phyloP scores from a whole-genome alignment of 2,329 filamentous ascomycete genomes.

The Podosphaera aphanis region DNA sequence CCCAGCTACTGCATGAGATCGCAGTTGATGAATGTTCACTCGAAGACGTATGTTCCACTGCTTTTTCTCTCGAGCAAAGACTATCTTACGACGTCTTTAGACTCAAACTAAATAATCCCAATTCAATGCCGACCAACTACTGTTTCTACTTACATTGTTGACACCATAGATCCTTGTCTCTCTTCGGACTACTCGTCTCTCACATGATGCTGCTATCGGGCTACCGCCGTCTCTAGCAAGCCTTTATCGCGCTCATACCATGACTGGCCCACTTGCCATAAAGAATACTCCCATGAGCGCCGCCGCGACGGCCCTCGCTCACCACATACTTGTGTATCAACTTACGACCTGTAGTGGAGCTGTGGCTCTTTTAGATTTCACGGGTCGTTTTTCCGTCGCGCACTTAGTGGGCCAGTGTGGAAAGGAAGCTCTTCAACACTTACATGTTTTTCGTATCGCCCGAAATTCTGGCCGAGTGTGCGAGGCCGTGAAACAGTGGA shows the following conservation, averaged over 20 bases:
- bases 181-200: neutral
- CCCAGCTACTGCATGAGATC: conserved; percentile 21
- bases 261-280: conserved; percentile 19
- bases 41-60: conserved; percentile 27
- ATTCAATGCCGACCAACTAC: neutral
- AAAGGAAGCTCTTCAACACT: conserved; percentile 9
- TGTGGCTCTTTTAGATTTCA: conserved; percentile 30
- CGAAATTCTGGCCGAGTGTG: conserved; percentile 7
- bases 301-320: conserved; percentile 26
- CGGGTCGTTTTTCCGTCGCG: conserved; percentile 29
- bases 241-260: neutral
- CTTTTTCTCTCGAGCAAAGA: neutral
- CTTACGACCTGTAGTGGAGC: conserved; percentile 20
- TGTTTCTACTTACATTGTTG: conserved; percentile 5
- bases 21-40: neutral
- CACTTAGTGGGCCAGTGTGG: conserved; percentile 5
- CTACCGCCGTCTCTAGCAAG: conserved; percentile 14
- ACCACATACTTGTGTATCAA: conserved; percentile 28
- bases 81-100: neutral
- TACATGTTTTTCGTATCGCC: conserved; percentile 12
- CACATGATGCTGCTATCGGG: conserved; percentile 20
- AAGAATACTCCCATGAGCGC: conserved; percentile 28
- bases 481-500: conserved; percentile 11
- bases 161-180: conserved; percentile 3
- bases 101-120: conserved; percentile 7